A percentile compares a stretch with the other conserved stretches of the same genome.
Evolutionary conservation across 2,329 filamentous ascomycete species (phyloP).

Genomic region (Stachybotrys chlorohalonatus): DNA sequence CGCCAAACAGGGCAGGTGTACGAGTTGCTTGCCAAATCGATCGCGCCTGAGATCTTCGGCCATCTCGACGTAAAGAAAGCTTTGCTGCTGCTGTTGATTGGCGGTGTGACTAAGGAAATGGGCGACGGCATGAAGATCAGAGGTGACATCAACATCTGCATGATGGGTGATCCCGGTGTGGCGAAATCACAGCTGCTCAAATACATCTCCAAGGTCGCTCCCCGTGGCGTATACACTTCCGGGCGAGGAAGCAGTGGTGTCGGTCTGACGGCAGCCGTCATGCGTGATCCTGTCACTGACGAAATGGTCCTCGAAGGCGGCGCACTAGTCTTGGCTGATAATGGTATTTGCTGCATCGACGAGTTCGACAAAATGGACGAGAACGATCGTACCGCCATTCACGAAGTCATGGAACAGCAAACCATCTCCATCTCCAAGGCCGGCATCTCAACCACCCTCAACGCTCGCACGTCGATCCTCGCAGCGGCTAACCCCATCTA

Average conservation of each 20-base stretch:
- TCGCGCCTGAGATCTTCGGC: conserved; percentile 94
- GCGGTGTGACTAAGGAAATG: conserved; percentile 93
- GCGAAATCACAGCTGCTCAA: conserved; percentile 97
- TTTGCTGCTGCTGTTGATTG: conserved; percentile 86
- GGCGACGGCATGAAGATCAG: conserved; percentile 98
- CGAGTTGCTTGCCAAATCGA: conserved; percentile 89
- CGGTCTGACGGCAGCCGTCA: conserved; percentile 73
- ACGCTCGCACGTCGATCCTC: conserved; percentile 90
- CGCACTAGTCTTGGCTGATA: conserved; percentile 70
- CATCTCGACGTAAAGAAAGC: conserved; percentile 98
- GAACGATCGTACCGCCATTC: conserved; percentile 70
- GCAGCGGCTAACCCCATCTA: conserved; percentile 96
- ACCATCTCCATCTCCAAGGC: conserved; percentile 78
- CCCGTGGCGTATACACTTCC: conserved; percentile 79
- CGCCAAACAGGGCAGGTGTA: conserved; percentile 85
- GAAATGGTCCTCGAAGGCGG: conserved; percentile 80
- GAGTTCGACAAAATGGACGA: conserved; percentile 90
- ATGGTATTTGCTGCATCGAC: conserved; percentile 79
- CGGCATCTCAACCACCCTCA: conserved; percentile 67
- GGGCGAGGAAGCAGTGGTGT: conserved; percentile 75
- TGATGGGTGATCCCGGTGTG: conserved; percentile 99
- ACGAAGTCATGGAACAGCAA: conserved; percentile 85
- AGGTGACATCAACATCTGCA: conserved; percentile 95
- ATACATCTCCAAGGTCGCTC: conserved; percentile 97
- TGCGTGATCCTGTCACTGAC: conserved; percentile 75